Conservation (phyloP, 805 yeast genomes). For the Saccharomycopsis sp. region DNA sequence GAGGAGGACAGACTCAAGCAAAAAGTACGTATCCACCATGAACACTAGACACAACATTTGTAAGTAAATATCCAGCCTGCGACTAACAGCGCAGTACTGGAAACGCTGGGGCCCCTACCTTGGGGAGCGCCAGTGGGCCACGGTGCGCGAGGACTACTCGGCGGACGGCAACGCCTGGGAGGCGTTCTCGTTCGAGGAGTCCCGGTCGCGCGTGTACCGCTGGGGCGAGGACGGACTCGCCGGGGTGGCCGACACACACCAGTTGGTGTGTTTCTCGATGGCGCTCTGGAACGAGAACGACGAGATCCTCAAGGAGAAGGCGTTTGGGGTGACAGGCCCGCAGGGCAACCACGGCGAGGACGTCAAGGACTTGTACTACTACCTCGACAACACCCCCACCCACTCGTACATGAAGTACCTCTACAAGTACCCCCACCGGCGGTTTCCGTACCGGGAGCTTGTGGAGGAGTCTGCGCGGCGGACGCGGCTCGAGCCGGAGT, state of each 20-base stretch:
- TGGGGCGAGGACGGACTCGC: conserved; percentile 98
- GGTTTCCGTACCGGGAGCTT: conserved; percentile 75
- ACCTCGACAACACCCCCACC: conserved; percentile 86
- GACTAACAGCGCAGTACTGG: conserved; percentile 45
- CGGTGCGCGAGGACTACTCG: conserved; percentile 85
- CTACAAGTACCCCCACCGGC: conserved; percentile 85
- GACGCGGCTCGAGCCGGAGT: conserved; percentile 64
- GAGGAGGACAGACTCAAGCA: conserved; percentile 20
- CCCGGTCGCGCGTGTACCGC: conserved; percentile 71
- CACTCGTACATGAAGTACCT: conserved; percentile 88
- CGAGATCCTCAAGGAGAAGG: conserved; percentile 73
- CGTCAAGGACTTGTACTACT: conserved; percentile 79
- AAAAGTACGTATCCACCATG: conserved; percentile 8
- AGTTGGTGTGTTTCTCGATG: conserved; percentile 64
- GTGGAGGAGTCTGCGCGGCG: conserved; percentile 61
- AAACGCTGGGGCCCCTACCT: conserved; percentile 88
- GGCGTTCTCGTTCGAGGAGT: conserved; percentile 79
- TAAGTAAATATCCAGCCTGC: too few relatives aligned
- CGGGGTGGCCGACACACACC: conserved; percentile 82
- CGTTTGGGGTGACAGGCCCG: conserved; percentile 84
- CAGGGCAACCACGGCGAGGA: conserved; percentile 97
- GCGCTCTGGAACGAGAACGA: conserved; percentile 92
- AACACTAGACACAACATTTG: too few relatives aligned
- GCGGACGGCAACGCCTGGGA: conserved; percentile 86
- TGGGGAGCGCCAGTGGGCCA: conserved; percentile 77